phyloP scores from a whole-genome alignment of 352 stramenopile genomes.

The Globisporangium ultimum region DNA sequence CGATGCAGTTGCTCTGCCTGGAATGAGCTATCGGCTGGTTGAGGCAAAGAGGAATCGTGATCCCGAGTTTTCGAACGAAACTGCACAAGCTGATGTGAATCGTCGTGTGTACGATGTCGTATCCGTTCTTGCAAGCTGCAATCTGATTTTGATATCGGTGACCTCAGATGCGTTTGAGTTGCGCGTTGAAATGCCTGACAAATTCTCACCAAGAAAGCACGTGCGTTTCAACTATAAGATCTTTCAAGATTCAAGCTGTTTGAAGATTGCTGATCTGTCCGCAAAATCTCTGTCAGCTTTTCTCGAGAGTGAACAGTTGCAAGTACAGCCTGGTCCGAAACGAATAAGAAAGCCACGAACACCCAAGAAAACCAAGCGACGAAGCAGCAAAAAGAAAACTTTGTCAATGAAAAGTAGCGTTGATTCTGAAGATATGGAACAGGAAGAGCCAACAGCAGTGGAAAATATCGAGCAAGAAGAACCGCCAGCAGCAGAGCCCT shows the following conservation, averaged over 20 bases:
- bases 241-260: conserved; percentile 28
- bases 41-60: conserved; percentile 35
- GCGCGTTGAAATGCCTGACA: conserved; percentile 20
- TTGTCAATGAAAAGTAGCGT: neutral
- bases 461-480: neutral
- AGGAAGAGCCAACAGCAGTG: too few relatives aligned
- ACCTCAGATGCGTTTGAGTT: conserved; percentile 9
- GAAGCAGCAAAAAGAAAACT: conserved; percentile 1
- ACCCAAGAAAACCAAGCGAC: conserved; percentile 1
- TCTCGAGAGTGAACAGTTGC: conserved; percentile 1
- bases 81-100: conserved; percentile 35
- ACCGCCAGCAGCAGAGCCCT: neutral
- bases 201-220: conserved; percentile 34
- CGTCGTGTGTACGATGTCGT: conserved; percentile 70
- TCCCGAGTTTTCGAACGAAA: conserved; percentile 12
- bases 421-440: conserved; percentile 2
- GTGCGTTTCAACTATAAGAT: conserved; percentile 56
- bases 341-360: neutral
- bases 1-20: conserved; percentile 20
- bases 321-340: neutral
- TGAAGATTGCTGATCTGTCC: conserved; percentile 19
- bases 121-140: conserved; percentile 52
- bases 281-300: conserved; percentile 1
- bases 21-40: conserved; percentile 41
- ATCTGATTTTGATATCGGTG: conserved; percentile 34